A percentile compares a stretch with the other conserved stretches of the same genome.
phyloP scores from a whole-genome alignment of 805 yeast genomes.

The Metschnikowia gelsemii region DNA sequence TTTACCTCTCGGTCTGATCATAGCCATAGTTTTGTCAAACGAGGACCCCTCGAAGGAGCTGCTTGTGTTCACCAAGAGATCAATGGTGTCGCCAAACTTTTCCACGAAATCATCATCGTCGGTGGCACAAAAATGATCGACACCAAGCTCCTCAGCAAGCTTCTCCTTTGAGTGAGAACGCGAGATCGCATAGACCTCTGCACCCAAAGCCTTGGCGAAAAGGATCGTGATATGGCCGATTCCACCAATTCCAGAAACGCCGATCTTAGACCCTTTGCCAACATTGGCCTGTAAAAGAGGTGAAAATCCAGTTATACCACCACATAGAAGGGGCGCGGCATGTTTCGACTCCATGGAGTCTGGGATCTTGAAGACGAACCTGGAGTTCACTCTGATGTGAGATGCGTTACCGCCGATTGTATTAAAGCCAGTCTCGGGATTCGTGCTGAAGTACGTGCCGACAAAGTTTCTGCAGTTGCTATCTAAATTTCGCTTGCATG shows the following conservation, averaged over 20 bases:
- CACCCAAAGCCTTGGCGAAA: conserved; percentile 62
- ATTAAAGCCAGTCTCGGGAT: conserved; percentile 15
- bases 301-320: conserved; percentile 24
- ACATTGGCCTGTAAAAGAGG: conserved; percentile 22
- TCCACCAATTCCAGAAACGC: conserved; percentile 65
- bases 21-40: conserved; percentile 15
- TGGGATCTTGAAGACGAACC: conserved; percentile 21
- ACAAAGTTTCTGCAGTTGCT: conserved; percentile 18
- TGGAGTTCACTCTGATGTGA: conserved; percentile 19
- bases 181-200: conserved; percentile 59
- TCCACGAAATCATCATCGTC: conserved; percentile 24
- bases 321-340: conserved; percentile 24
- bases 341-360: conserved; percentile 15
- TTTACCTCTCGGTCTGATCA: conserved; percentile 20
- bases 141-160: conserved; percentile 55
- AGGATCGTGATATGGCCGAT: conserved; percentile 64
- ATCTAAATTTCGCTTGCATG: conserved; percentile 13
- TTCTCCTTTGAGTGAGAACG: conserved; percentile 50
- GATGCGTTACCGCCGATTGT: conserved; percentile 23
- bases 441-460: conserved; percentile 16
- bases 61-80: conserved; percentile 19
- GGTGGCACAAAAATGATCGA: conserved; percentile 37
- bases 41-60: conserved; percentile 22
- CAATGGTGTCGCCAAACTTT: conserved; percentile 15
- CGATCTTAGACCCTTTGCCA: conserved; percentile 43